Evolutionary conservation across 176 grass and related monocot genomes (phyloP).

Genomic region (Eragrostis nindensis): DNA sequence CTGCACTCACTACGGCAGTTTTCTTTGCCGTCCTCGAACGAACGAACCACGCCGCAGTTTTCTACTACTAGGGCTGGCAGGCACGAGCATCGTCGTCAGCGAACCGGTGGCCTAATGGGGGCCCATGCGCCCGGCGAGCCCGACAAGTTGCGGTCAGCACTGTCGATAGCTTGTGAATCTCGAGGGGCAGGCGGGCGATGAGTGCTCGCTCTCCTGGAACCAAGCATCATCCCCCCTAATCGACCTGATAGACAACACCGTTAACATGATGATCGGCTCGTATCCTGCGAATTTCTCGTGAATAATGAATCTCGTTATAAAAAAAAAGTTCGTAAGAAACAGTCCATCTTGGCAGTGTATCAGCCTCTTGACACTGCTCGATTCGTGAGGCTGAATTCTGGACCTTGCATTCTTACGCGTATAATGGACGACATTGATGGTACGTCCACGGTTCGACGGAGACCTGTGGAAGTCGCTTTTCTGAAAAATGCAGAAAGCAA

Average conservation of each 20-base stretch:
- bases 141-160: not conserved
- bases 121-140: not conserved
- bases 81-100: not conserved
- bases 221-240: too few relatives aligned
- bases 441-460: not conserved
- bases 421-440: not conserved
- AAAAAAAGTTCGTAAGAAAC: not conserved
- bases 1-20: not conserved
- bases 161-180: not conserved
- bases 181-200: not conserved
- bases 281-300: not conserved
- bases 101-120: constrained; percentile 17
- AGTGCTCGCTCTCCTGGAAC: too few relatives aligned
- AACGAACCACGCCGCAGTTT: not conserved
- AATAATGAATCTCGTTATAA: too few relatives aligned
- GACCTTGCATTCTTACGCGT: not conserved
- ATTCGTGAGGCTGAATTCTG: not conserved
- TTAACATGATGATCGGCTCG: not conserved
- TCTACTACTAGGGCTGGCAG: not conserved
- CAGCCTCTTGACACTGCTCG: not conserved
- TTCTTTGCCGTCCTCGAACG: not conserved
- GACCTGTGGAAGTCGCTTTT: not conserved
- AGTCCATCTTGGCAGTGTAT: not conserved
- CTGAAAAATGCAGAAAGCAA: not conserved
- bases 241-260: not conserved